These are phyloP conservation scores for Pouteria campechiana DNA, from an alignment of 179 eudicot genomes.

Conservation along the genomic window DNA sequence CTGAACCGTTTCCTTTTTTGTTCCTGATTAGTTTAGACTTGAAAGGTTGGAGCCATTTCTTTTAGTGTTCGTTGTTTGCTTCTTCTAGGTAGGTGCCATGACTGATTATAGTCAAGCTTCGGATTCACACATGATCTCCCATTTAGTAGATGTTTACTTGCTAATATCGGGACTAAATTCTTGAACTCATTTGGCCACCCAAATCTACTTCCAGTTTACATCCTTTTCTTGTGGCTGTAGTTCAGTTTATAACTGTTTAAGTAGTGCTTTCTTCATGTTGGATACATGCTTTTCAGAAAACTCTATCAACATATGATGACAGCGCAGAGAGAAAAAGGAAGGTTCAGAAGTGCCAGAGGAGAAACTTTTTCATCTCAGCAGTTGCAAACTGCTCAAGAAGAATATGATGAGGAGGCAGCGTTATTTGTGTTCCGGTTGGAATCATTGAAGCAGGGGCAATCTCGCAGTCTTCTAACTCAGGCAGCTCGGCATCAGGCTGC, in stretches of 20 bases:
- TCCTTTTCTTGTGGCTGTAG: not conserved
- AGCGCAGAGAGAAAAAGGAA: constrained; percentile 56
- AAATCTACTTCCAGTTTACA: too few relatives aligned
- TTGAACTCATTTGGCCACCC: too few relatives aligned
- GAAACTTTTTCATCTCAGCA: constrained; percentile 49
- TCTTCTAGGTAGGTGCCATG: too few relatives aligned
- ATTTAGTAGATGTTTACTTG: too few relatives aligned
- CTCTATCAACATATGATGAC: constrained; percentile 46
- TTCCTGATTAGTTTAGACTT: not conserved
- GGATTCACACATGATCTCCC: too few relatives aligned
- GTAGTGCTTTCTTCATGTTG: constrained; percentile 4
- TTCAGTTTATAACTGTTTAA: not conserved
- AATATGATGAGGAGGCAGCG: constrained; percentile 76
- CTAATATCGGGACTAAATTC: too few relatives aligned
- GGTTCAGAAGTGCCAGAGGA: constrained; percentile 47
- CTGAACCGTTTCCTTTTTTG: not conserved
- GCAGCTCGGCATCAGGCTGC: constrained; percentile 97
- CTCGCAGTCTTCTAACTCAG: constrained; percentile 91
- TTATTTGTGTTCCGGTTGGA: constrained; percentile 77
- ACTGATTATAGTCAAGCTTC: too few relatives aligned
- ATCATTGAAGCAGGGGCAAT: constrained; percentile 83
- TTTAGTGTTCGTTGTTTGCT: not conserved
- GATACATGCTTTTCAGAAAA: constrained; percentile 28
- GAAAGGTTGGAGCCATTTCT: too few relatives aligned
- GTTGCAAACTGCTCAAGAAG: constrained; percentile 59